phyloP scores from a whole-genome alignment of 2,329 filamentous ascomycete species.

The Cladophialophora psammophila region DNA sequence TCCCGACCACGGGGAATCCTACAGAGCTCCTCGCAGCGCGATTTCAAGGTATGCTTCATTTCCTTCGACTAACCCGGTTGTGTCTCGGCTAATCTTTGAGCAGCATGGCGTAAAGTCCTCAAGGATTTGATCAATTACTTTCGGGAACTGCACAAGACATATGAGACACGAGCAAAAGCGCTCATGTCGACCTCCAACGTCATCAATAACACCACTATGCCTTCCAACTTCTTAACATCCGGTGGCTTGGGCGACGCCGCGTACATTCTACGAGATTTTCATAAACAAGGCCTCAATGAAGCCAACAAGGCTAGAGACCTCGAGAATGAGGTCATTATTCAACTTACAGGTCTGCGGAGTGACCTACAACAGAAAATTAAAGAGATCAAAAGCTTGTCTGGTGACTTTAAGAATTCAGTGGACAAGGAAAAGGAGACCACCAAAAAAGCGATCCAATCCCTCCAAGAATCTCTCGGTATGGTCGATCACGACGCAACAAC shows the following conservation, averaged over 20 bases:
- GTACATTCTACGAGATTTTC: constrained; percentile 79
- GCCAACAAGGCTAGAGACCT: constrained; percentile 89
- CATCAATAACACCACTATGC: constrained; percentile 79
- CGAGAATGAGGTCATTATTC: constrained; percentile 87
- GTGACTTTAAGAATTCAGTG: constrained; percentile 96
- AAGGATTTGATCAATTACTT: constrained; percentile 96
- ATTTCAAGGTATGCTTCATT: constrained; percentile 74
- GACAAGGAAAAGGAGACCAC: constrained; percentile 93
- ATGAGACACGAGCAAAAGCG: constrained; percentile 83
- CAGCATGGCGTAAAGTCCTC: constrained; percentile 92
- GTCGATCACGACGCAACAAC: constrained; percentile 78
- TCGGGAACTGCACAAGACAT: constrained; percentile 86
- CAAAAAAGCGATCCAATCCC: constrained; percentile 74
- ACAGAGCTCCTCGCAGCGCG: constrained; percentile 86
- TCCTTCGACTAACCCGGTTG: background rate
- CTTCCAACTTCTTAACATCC: constrained; percentile 76
- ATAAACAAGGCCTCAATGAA: constrained; percentile 79
- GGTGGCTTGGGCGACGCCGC: constrained; percentile 89
- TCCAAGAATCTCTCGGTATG: constrained; percentile 83
- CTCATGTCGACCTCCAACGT: constrained; percentile 83
- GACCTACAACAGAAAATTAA: constrained; percentile 97
- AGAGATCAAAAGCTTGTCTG: constrained; percentile 91
- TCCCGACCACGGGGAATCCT: constrained; percentile 85
- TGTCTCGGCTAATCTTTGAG: constrained; percentile 8
- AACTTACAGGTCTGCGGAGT: constrained; percentile 81